A percentile compares a stretch with the other conserved stretches of the same genome.
Conservation (phyloP, 805 yeast species). For the Candida chauliodis region DNA sequence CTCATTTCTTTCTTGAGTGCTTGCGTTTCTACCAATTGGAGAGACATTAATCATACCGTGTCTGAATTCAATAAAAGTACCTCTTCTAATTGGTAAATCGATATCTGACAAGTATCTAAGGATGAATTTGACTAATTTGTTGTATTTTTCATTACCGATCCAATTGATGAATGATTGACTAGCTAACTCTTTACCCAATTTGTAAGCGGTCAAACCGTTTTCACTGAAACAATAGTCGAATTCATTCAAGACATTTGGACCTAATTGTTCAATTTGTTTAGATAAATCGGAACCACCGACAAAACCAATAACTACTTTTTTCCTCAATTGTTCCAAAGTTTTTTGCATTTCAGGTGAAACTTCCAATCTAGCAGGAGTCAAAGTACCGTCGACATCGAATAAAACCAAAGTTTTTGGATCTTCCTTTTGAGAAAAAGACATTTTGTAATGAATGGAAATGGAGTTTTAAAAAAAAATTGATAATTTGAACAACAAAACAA, state of each 20-base stretch:
- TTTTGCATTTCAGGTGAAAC: slow-evolving; percentile 75
- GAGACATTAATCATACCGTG: slow-evolving; percentile 99
- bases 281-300: slow-evolving; percentile 96
- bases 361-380: slow-evolving; percentile 91
- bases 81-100: slow-evolving; percentile 95
- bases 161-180: slow-evolving; percentile 92
- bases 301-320: slow-evolving; percentile 92
- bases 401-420: slow-evolving; percentile 84
- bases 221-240: slow-evolving; percentile 97
- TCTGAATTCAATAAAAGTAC: slow-evolving; percentile 98
- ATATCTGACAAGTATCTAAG: slow-evolving; percentile 78
- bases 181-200: slow-evolving; percentile 80
- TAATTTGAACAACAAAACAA: background rate
- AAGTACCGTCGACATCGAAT: slow-evolving; percentile 97
- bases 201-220: slow-evolving; percentile 97
- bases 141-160: slow-evolving; percentile 95
- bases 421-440: slow-evolving; percentile 71
- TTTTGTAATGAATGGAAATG: slow-evolving; percentile 12
- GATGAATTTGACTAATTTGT: slow-evolving; percentile 80
- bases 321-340: slow-evolving; percentile 69
- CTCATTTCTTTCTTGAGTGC: slow-evolving; percentile 89
- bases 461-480: background rate
- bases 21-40: slow-evolving; percentile 98
- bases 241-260: slow-evolving; percentile 66
- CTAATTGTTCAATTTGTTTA: slow-evolving; percentile 96